Evolutionary conservation across 768 basidiomycete genomes (phyloP).

Genomic region (Boletus sp.): DNA sequence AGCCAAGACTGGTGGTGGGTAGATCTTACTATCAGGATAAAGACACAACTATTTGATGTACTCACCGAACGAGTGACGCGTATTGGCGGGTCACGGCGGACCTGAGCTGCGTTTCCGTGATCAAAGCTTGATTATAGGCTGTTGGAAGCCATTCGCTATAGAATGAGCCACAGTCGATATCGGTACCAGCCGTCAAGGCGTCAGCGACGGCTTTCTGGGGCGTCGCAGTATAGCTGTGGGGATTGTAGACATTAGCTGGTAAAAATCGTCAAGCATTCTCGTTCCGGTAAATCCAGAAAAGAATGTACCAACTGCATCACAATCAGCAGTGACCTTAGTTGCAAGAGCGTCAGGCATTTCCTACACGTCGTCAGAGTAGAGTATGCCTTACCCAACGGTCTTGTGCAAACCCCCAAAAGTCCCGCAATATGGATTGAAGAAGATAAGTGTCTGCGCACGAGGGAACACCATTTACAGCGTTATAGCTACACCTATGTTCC

Average conservation of each 20-base stretch:
- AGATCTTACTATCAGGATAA: not conserved
- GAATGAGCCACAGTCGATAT: slow-evolving; percentile 53
- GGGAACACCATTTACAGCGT: slow-evolving; percentile 59
- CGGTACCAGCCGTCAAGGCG: slow-evolving; percentile 52
- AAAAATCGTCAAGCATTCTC: not conserved
- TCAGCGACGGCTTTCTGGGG: slow-evolving; percentile 48
- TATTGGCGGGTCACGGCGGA: slow-evolving; percentile 46
- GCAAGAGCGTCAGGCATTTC: not conserved
- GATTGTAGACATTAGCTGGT: slow-evolving; percentile 42
- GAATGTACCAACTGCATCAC: slow-evolving; percentile 41
- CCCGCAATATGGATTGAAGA: slow-evolving; percentile 50
- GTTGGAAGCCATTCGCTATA: slow-evolving; percentile 45
- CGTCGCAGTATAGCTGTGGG: slow-evolving; percentile 47
- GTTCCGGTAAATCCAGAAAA: not conserved
- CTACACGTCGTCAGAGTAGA: not conserved
- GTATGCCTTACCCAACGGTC: slow-evolving; percentile 44
- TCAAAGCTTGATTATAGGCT: slow-evolving; percentile 48
- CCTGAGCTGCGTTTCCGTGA: slow-evolving; percentile 44
- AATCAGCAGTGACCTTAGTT: slow-evolving; percentile 43
- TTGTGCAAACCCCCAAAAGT: slow-evolving; percentile 50
- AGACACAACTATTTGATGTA: not conserved
- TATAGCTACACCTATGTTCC: slow-evolving; percentile 47
- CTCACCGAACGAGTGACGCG: slow-evolving; percentile 51
- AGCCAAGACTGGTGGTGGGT: slow-evolving; percentile 44
- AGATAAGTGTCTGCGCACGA: slow-evolving; percentile 54